phyloP scores from a whole-genome alignment of 1,284 basidiomycete species.

The Psilocybe mexicana region DNA sequence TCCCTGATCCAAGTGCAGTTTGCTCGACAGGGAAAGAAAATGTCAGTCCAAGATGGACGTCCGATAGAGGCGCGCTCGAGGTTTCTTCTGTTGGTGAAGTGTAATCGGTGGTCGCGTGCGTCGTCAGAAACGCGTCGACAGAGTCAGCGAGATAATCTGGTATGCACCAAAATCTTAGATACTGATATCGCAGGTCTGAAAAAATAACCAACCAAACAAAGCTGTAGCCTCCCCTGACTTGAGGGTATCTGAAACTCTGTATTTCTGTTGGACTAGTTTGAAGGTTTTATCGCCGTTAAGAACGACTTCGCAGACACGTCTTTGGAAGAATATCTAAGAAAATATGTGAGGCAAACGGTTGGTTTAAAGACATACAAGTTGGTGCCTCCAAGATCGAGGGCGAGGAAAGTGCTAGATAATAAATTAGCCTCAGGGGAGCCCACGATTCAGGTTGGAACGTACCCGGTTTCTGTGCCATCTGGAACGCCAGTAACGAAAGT shows the following conservation, averaged over 20 bases:
- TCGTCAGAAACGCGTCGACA: constrained; percentile 89
- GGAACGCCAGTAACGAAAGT: constrained; percentile 91
- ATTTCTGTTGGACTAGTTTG: constrained; percentile 89
- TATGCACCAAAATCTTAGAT: constrained; percentile 5
- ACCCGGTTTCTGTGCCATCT: constrained; percentile 90
- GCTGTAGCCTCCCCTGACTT: constrained; percentile 86
- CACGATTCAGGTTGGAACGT: constrained; percentile 33
- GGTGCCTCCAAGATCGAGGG: constrained; percentile 93
- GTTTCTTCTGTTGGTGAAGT: constrained; percentile 26
- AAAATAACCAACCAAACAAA: constrained; percentile 70
- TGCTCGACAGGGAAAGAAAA: constrained; percentile 99
- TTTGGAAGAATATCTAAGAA: constrained; percentile 30
- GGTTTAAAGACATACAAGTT: constrained; percentile 71
- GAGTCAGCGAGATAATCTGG: constrained; percentile 95
- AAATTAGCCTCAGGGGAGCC: constrained; percentile 8
- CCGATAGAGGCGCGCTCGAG: constrained; percentile 20
- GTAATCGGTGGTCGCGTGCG: constrained; percentile 42
- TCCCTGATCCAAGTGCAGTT: constrained; percentile 87
- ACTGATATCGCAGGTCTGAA: constrained; percentile 1
- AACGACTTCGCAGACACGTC: constrained; percentile 91
- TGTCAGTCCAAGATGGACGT: constrained; percentile 86
- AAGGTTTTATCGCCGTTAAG: constrained; percentile 91
- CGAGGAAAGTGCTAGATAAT: constrained; percentile 78
- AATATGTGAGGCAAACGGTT: not conserved
- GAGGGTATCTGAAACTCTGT: constrained; percentile 86